phyloP scores from a whole-genome alignment of 148 eudicot genomes.

The Rheum nobile region DNA sequence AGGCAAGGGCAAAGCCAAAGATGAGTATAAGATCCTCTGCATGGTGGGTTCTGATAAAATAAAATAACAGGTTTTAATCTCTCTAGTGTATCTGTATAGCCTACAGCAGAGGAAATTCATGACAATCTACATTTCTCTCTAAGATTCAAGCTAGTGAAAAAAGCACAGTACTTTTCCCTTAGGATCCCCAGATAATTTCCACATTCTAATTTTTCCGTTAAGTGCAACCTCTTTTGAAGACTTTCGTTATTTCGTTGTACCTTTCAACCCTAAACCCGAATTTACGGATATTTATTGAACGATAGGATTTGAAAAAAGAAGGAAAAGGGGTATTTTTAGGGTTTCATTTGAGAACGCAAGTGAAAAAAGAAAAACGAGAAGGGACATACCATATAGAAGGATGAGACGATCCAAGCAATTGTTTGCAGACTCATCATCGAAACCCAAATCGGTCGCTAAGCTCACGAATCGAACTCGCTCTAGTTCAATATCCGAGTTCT shows the following conservation, averaged over 20 bases:
- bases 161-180: neutral
- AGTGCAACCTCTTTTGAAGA: slow-evolving; percentile 1
- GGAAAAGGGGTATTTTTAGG: neutral
- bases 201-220: neutral
- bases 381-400: slow-evolving; percentile 52
- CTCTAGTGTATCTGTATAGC: neutral
- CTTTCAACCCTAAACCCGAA: neutral
- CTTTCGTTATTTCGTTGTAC: neutral
- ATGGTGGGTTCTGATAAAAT: too few species aligned
- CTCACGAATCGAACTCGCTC: slow-evolving; percentile 57
- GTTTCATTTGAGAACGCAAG: slow-evolving; percentile 1
- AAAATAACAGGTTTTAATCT: too few species aligned
- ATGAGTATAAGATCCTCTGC: too few species aligned
- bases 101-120: neutral
- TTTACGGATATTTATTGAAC: neutral
- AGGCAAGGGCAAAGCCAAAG: too few species aligned
- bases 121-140: neutral
- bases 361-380: neutral
- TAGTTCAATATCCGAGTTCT: slow-evolving; percentile 6
- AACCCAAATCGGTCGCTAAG: slow-evolving; percentile 77
- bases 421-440: slow-evolving; percentile 57
- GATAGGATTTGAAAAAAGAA: neutral
- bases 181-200: neutral
- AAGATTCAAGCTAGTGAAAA: neutral
- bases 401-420: slow-evolving; percentile 66